Base-by-base conservation (phyloP, 345 rosid species). In the Hibiscus mutabilis region DNA sequence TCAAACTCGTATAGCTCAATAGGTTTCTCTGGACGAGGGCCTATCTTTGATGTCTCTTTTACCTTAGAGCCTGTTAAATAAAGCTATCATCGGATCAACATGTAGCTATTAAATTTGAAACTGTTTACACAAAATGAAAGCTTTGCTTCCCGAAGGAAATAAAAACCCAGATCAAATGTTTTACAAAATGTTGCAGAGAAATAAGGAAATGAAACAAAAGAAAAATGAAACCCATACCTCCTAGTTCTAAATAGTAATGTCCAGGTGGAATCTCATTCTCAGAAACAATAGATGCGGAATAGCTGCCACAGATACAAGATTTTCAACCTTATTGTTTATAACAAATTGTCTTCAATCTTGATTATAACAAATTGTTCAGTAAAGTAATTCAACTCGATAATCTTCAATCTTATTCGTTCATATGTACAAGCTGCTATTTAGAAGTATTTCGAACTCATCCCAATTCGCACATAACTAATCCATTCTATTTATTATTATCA, bases 1-100 rank as follows among this genome's bases (percentile, higher is more conserved):
- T 91, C 98, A 80, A 90, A 94, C 79, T 94, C 98, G 22, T 94
- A 94, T 47, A 91, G 87, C 86, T 89, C 97, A 5, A 94, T 90
- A 14, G 96, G 93, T 76, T 88, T 91, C 80, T 90, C 92, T 7
- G 98, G 98, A 19, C 95, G 94, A 79, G 91, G 93, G 24, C 98
- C 98, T 16, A 86, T 9, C 74, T 88, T 94, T 49, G 96, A 79
- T 53, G 81, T 78, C 83, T 94, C 98, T 79, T 90, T 94, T 42
- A 94, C 74, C 52, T 84, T 89, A 16, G 74, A 74, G 76, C 97
- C 98, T 94, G 76, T 74, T 62, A 29, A 70, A 72, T 13, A 70
- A 24, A 51, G 1, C 37, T n/a, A 59, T 4, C 37, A 37, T 8
- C 25, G 7, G 14, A 46, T 75, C 29, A 57, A 12, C 15, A 65